Evolutionary conservation across 1,284 basidiomycete species (phyloP), one percentile per base, ranked within the genome.

Genomic region (Heliocybe sulcata): DNA sequence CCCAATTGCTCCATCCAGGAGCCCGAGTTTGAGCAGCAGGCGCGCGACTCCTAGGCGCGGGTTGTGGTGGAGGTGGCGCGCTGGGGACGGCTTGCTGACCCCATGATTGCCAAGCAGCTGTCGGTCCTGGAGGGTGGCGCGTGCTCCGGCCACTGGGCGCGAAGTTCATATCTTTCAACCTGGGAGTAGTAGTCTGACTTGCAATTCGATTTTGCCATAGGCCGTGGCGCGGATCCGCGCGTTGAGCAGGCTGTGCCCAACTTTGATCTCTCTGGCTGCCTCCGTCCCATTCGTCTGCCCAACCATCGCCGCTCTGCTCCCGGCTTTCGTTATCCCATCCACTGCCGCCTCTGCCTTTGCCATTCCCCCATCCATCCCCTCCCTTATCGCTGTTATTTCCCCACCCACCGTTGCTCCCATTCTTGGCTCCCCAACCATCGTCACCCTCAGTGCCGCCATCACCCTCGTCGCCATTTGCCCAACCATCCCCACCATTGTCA

Each of bases 341-440:
- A 50, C 35, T 16, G 23, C 60, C 57, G 56, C 35, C 19, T 56
- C 61, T 19, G 35, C 48, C 51, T 11, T 54, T 51, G 23, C 54
- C 49, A 23, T 60, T 48, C 56, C 35, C 64, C 64, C 66, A 65
- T 22, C 58, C 65, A 6, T 62, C 56, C 45, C 55, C 56, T n/a
- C 19, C 47, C 20, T 45, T 19, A 6, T 19, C 35, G 12, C n/a
- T 26, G 20, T 31, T 50, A 19, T 49, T 55, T n/a, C 42, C 16
- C 42, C 42, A 45, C 23, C 16, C 6, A 25, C 16, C 42, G 4
- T 45, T 16, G 16, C 10, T 10, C 4, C 16, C 16, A 16, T 45
- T 25, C 23, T 16, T 16, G 16, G n/a, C 42, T 25, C 23, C 6
- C 42, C 42, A 45, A 19, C 42, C 42, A 45, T 25, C 42, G 23